A percentile compares a stretch with the other conserved stretches of the same genome.
These are phyloP conservation scores for Nepenthes gracilis DNA, from an alignment of 148 eudicot species.

Conservation along the genomic window DNA sequence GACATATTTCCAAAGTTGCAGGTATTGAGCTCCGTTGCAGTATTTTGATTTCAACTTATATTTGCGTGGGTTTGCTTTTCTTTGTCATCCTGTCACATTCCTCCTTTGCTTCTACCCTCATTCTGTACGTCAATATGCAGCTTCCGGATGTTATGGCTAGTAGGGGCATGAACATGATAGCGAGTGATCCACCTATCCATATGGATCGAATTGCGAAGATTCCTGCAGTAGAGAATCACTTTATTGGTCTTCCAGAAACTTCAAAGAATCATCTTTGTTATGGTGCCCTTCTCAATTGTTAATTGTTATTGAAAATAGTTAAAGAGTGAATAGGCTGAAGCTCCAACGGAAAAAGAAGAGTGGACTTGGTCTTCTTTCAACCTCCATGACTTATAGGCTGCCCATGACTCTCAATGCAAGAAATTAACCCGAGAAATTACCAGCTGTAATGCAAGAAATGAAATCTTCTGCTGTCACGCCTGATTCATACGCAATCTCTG, in stretches of 20 bases:
- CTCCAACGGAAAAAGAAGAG: slow-evolving; percentile 80
- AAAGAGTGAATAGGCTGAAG: slow-evolving; percentile 72
- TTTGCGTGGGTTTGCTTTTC: not conserved
- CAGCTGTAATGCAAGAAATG: slow-evolving; percentile 79
- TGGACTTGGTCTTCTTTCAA: slow-evolving; percentile 60
- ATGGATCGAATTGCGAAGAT: slow-evolving; percentile 81
- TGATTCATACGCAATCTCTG: slow-evolving; percentile 64
- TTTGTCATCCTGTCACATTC: not conserved
- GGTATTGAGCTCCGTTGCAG: too few relatives aligned
- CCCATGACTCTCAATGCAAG: slow-evolving; percentile 71
- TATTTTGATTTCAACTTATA: too few relatives aligned
- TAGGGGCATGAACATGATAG: slow-evolving; percentile 81
- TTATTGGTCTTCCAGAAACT: slow-evolving; percentile 59
- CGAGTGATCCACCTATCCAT: slow-evolving; percentile 86
- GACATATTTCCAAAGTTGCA: too few relatives aligned
- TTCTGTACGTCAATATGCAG: slow-evolving; percentile 23
- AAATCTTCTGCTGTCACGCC: slow-evolving; percentile 62
- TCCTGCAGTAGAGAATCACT: slow-evolving; percentile 75
- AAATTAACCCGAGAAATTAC: slow-evolving; percentile 56
- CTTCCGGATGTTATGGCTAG: slow-evolving; percentile 71
- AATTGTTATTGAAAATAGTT: slow-evolving; percentile 64
- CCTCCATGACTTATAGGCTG: slow-evolving; percentile 82
- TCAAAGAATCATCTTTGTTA: slow-evolving; percentile 63
- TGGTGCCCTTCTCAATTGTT: slow-evolving; percentile 67
- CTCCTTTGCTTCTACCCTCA: not conserved